Evolutionary conservation across 2,329 filamentous ascomycete genomes (phyloP).

Genomic region (Phyllachora maydis): DNA sequence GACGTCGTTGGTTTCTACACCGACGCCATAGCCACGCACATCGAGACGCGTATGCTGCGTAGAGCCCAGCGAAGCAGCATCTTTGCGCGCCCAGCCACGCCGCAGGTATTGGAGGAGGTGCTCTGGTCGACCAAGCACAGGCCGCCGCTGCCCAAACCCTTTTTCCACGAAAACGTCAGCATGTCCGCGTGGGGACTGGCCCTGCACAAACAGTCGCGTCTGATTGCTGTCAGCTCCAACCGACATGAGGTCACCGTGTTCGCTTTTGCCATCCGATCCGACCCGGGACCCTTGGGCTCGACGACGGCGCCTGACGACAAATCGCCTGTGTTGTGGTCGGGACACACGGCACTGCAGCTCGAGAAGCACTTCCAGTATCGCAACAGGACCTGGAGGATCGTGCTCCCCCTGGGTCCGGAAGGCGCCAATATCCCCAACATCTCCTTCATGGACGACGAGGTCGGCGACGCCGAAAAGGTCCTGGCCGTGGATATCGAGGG

Average conservation of each 20-base stretch:
- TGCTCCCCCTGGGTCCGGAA: conserved; percentile 16
- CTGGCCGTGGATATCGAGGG: conserved; percentile 29
- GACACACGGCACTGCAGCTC: no score
- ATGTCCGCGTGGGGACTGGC: conserved; percentile 76
- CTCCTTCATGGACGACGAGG: conserved; percentile 22
- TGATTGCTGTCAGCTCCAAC: conserved; percentile 78
- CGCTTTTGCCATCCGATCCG: conserved; percentile 19
- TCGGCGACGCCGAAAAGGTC: conserved; percentile 26
- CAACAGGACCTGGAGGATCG: conserved; percentile 26
- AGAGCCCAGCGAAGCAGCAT: conserved; percentile 1
- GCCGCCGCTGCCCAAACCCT: conserved; percentile 17
- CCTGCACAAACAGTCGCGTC: conserved; percentile 57
- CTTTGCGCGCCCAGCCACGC: no score
- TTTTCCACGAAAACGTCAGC: conserved; percentile 60
- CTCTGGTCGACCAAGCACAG: background rate
- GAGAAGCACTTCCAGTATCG: conserved; percentile 18
- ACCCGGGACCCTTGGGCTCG: conserved; percentile 1
- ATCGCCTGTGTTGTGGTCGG: conserved; percentile 3
- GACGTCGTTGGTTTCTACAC: conserved; percentile 55
- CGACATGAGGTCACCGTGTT: conserved; percentile 31
- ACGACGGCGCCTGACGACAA: conserved; percentile 5
- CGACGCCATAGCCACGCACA: conserved; percentile 22
- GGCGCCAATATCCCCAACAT: conserved; percentile 31
- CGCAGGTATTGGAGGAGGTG: background rate
- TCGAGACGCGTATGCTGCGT: conserved; percentile 15